Percentiles rank a stretch among this genome's conserved stretches.
Conservation (phyloP, 2,329 filamentous ascomycete species). For the Alternaria incomplexa region DNA sequence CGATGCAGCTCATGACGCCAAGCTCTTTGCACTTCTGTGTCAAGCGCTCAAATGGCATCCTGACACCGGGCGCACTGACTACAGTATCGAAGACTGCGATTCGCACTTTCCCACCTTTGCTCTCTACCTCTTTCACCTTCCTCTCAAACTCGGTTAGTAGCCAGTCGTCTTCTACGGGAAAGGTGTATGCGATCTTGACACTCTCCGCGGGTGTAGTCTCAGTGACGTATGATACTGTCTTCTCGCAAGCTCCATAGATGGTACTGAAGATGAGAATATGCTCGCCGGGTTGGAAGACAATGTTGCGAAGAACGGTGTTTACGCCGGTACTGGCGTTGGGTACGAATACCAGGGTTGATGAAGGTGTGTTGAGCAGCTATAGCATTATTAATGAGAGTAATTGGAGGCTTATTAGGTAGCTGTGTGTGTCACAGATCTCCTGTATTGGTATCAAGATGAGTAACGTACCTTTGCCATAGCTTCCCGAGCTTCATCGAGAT, state of each 20-base stretch:
- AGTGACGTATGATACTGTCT: constrained; percentile 72
- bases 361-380: constrained; percentile 67
- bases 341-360: constrained; percentile 75
- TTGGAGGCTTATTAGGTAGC: neutral
- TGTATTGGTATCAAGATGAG: neutral
- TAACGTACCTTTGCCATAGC: constrained; percentile 56
- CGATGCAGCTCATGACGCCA: constrained; percentile 74
- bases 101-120: constrained; percentile 66
- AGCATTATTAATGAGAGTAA: constrained; percentile 18
- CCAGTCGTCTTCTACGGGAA: constrained; percentile 73
- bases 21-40: constrained; percentile 68
- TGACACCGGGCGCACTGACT: constrained; percentile 76
- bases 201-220: constrained; percentile 65
- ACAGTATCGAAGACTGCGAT: constrained; percentile 82
- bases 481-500: constrained; percentile 67
- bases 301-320: constrained; percentile 79
- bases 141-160: constrained; percentile 67
- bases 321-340: constrained; percentile 80
- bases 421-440: neutral
- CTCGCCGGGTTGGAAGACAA: constrained; percentile 73
- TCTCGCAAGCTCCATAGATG: constrained; percentile 79
- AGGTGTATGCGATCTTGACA: constrained; percentile 65
- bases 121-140: constrained; percentile 61
- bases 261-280: constrained; percentile 80
- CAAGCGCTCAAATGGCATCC: constrained; percentile 78